Conservation (phyloP, 179 eudicot genomes). For the Kewa caespitosa region DNA sequence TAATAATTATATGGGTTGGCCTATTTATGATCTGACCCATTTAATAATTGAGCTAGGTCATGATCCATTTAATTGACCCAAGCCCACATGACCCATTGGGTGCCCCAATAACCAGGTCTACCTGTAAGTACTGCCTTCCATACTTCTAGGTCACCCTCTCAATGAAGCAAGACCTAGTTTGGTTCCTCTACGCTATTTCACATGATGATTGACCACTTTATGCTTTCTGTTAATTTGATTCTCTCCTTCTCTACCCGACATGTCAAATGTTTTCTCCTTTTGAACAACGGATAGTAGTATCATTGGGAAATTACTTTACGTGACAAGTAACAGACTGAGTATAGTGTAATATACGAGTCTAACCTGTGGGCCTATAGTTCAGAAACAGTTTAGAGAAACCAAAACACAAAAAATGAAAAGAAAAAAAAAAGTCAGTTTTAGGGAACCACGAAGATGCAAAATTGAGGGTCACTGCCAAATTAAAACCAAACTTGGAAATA, state of each 20-base stretch:
- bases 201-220: background rate
- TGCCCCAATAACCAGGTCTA: no score
- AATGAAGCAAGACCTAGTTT: background rate
- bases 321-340: background rate
- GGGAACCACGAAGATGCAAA: background rate
- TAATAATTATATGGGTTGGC: no score
- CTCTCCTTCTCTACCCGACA: background rate
- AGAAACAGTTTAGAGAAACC: background rate
- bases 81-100: no score
- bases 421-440: background rate
- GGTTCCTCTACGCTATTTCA: background rate
- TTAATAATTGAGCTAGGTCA: no score
- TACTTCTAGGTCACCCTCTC: background rate
- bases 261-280: background rate
- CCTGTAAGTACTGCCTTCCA: constrained; percentile 59
- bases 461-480: background rate
- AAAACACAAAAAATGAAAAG: no score
- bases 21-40: no score
- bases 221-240: background rate
- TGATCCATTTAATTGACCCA: no score
- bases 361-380: background rate
- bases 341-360: background rate
- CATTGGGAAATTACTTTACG: background rate
- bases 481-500: background rate
- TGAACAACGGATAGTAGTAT: background rate